Conservation (phyloP, 192 early-diverging fungal species). For the Coemansia sp. region DNA sequence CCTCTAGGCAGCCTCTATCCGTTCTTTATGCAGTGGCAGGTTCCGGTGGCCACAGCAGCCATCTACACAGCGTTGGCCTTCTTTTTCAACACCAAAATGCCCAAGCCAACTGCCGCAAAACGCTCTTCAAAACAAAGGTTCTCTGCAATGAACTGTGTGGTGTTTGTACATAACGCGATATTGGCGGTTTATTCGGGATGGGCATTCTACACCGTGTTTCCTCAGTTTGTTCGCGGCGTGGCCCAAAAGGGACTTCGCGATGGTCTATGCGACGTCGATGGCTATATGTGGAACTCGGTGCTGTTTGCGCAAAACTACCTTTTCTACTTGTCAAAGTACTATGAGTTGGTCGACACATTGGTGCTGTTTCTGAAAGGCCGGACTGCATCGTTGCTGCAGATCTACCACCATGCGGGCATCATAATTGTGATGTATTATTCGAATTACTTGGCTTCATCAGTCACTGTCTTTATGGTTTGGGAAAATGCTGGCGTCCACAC, state of each 20-base stretch:
- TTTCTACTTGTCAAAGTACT: constrained; percentile 83
- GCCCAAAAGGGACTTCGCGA: constrained; percentile 50
- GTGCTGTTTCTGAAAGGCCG: constrained; percentile 56
- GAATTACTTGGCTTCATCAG: constrained; percentile 63
- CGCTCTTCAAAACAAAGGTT: constrained; percentile 4
- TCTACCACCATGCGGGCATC: constrained; percentile 83
- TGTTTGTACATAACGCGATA: constrained; percentile 72
- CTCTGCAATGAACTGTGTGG: constrained; percentile 66
- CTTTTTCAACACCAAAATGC: constrained; percentile 25
- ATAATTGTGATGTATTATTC: constrained; percentile 79
- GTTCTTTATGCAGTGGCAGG: constrained; percentile 69
- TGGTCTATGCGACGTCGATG: constrained; percentile 66
- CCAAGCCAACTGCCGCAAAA: constrained; percentile 10
- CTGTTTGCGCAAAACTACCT: constrained; percentile 61
- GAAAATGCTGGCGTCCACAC: constrained; percentile 82
- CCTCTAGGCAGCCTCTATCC: constrained; percentile 70
- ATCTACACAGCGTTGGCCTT: constrained; percentile 53
- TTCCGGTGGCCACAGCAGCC: constrained; percentile 57
- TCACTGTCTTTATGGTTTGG: constrained; percentile 75
- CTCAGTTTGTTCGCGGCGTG: constrained; percentile 57
- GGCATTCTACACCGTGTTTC: constrained; percentile 65
- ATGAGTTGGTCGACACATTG: constrained; percentile 77
- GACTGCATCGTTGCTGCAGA: constrained; percentile 71
- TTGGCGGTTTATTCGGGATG: constrained; percentile 70
- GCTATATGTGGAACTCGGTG: constrained; percentile 62